Evolutionary conservation across 768 basidiomycete genomes (phyloP), one percentile per base, ranked within the genome.

Genomic region (Tephrocybe sp.): DNA sequence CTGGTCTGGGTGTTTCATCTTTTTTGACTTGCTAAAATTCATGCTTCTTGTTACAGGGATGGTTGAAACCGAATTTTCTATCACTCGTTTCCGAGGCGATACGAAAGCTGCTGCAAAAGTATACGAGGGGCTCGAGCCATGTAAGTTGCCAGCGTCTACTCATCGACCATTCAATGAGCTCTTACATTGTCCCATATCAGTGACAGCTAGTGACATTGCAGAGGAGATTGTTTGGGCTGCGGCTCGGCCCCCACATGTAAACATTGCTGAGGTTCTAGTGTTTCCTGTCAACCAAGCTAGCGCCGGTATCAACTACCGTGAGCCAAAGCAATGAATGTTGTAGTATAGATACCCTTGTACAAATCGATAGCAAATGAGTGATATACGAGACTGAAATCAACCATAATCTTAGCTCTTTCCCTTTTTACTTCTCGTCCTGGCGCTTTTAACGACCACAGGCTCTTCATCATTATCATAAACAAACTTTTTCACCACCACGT

Each of bases 161-260:
- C n/a, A n/a, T n/a, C n/a, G n/a, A n/a, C n/a, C n/a, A n/a, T n/a
- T n/a, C n/a, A n/a, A n/a, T n/a, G 34, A 31, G 27, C 23, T 22
- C 39, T 47, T 50, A 43, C 23, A 15, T 50, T 23, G n/a, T 22
- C 10, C 21, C 15, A 22, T 55, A 7, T 37, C 60, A 94, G 90
- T 95, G 66, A 77, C 79, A 5, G 83, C 86, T 6, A 77, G 86
- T 52, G 94, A 97, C 62, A 87, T 97, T 39, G 97, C 97, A 1
- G 97, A 99, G 65, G 94, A 98, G 68, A 94, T 99, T 61, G 93
- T 95, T 16, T 99, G 95, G 95, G 85, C 85, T 12, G 95, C 97
- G 16, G 78, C 88, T 10, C 84, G 94, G 34, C 94, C 94, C 10
- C 76, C 89, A 33, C 94, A 95, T 61, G 91, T 97, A 38, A 94